Conservation (phyloP, 495 filamentous ascomycete species). For the Trichocladium uniseriatum region DNA sequence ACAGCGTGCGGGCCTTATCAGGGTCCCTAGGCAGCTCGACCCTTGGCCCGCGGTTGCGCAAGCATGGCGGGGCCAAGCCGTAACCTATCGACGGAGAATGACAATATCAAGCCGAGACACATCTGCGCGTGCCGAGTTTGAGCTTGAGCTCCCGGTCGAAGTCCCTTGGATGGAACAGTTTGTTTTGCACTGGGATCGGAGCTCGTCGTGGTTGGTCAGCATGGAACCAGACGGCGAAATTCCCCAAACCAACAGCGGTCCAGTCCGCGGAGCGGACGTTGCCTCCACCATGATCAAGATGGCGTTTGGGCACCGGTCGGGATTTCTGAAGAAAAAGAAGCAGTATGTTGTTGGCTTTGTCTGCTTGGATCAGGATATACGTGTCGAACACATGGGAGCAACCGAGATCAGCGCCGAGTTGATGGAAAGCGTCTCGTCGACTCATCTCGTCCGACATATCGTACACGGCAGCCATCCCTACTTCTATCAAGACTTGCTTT, state of each 20-base stretch:
- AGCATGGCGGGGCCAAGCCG: slow-evolving; percentile 34
- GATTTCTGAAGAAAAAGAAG: slow-evolving; percentile 20
- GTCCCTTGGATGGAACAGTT: slow-evolving; percentile 37
- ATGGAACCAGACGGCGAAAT: slow-evolving; percentile 23
- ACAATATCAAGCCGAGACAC: slow-evolving; percentile 26
- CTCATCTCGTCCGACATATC: slow-evolving; percentile 28
- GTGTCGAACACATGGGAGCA: slow-evolving; percentile 8
- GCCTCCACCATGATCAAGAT: slow-evolving; percentile 42
- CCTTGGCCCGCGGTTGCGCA: slow-evolving; percentile 57
- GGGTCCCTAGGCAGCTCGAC: slow-evolving; percentile 49
- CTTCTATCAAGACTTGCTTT: slow-evolving; percentile 26
- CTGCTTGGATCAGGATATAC: slow-evolving; percentile 12
- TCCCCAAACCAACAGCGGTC: slow-evolving; percentile 1
- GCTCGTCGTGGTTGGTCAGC: slow-evolving; percentile 33
- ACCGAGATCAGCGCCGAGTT: slow-evolving; percentile 5
- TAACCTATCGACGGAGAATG: slow-evolving; percentile 25
- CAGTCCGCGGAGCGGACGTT: slow-evolving; percentile 28
- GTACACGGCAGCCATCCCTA: slow-evolving; percentile 19
- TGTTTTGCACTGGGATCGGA: slow-evolving; percentile 41
- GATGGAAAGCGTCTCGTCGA: slow-evolving; percentile 6
- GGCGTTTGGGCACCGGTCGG: slow-evolving; percentile 37
- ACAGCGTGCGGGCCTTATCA: slow-evolving; percentile 37
- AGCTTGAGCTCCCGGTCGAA: slow-evolving; percentile 37
- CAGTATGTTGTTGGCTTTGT: slow-evolving; percentile 34
- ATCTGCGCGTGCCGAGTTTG: slow-evolving; percentile 29